Conservation (phyloP, 192 early-diverging fungal species). For the Coemansia sp. region DNA sequence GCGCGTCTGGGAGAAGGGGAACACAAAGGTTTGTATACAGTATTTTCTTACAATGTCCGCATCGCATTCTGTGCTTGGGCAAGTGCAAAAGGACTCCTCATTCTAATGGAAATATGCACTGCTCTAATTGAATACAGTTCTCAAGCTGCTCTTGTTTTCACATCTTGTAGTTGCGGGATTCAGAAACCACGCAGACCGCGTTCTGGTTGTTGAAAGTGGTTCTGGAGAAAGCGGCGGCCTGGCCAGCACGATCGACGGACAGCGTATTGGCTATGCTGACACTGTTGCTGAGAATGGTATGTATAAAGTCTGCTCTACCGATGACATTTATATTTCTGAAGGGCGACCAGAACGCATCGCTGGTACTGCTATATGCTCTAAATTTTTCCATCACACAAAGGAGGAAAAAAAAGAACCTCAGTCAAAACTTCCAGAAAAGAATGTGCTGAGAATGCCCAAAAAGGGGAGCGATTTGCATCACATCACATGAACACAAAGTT, state of each 20-base stretch:
- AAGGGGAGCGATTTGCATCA: background rate
- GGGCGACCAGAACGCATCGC: background rate
- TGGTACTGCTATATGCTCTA: background rate
- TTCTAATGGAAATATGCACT: background rate
- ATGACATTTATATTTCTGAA: background rate
- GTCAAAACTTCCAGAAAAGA: too few species aligned
- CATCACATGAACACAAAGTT: constrained; percentile 12
- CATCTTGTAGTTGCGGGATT: constrained; percentile 36
- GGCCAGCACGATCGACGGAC: constrained; percentile 29
- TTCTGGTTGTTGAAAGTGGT: constrained; percentile 20
- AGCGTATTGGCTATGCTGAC: constrained; percentile 28
- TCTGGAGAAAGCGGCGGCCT: constrained; percentile 8
- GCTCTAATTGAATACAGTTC: background rate
- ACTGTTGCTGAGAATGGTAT: constrained; percentile 48
- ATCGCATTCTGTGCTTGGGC: background rate
- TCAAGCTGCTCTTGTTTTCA: background rate
- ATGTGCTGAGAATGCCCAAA: background rate
- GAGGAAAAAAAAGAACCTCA: too few species aligned
- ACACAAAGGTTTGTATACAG: constrained; percentile 32
- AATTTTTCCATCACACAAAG: too few species aligned
- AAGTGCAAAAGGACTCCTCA: background rate
- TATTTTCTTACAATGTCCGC: background rate
- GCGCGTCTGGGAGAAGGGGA: constrained; percentile 40
- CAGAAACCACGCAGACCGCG: constrained; percentile 3
- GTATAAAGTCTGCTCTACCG: constrained; percentile 5